These are phyloP conservation scores for Lentinula novae-zelandiae DNA, from an alignment of 1,284 basidiomycete species.

Conservation along the genomic window DNA sequence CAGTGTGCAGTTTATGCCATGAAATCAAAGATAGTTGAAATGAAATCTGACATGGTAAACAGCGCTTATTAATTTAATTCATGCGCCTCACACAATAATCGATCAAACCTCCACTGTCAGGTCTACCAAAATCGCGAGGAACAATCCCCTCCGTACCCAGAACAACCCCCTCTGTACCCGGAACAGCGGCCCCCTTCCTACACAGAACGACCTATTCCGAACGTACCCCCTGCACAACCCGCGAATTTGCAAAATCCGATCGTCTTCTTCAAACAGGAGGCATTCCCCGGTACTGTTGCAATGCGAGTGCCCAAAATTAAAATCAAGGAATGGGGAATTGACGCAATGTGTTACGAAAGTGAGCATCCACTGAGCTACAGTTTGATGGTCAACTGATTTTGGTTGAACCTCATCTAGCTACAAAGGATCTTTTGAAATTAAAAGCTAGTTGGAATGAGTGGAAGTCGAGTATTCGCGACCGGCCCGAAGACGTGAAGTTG, in stretches of 20 bases:
- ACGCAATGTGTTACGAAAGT: neutral
- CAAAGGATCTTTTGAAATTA: neutral
- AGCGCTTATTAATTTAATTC: neutral
- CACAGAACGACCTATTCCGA: no score
- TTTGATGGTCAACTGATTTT: no score
- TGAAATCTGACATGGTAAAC: neutral
- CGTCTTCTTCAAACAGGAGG: neutral
- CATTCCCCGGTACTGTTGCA: neutral
- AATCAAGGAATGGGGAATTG: neutral
- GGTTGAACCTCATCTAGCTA: neutral
- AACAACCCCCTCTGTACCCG: no score
- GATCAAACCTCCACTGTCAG: no score
- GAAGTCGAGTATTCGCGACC: neutral
- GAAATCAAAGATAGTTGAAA: neutral
- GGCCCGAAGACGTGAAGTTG: neutral
- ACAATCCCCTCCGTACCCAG: no score
- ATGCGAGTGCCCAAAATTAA: neutral
- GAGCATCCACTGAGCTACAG: neutral
- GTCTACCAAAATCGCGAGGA: no score
- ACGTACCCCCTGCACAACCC: neutral
- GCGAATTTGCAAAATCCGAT: neutral
- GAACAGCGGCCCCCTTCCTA: no score
- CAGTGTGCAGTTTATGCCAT: neutral
- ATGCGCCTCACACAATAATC: no score
- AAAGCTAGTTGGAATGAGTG: neutral